Conservation (phyloP, 345 rosid species). For the Rhizophora mangle region DNA sequence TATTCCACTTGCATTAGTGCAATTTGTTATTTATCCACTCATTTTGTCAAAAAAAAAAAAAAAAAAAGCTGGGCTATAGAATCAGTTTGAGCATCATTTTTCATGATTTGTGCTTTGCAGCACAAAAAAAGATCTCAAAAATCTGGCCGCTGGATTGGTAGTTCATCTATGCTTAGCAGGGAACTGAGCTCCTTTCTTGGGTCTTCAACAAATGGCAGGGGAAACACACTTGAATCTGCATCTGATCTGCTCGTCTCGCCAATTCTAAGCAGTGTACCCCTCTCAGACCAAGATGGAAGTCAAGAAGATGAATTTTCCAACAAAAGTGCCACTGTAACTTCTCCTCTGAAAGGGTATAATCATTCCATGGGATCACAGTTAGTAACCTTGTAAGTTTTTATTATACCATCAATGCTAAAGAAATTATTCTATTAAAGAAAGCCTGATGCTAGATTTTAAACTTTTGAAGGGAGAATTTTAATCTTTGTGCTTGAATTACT, state of each 20-base stretch:
- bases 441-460: too few species aligned
- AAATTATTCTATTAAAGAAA: too few species aligned
- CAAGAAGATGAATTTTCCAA: constrained; percentile 29
- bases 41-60: too few species aligned
- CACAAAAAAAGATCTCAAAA: constrained; percentile 44
- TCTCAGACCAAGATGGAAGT: constrained; percentile 20
- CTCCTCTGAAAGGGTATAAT: constrained; percentile 37
- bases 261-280: constrained; percentile 31
- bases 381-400: too few species aligned
- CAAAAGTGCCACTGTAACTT: constrained; percentile 1
- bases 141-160: constrained; percentile 28
- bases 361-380: background rate
- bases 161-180: constrained; percentile 41
- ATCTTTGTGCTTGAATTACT: too few species aligned
- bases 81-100: background rate
- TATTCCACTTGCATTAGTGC: too few species aligned
- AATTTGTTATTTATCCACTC: too few species aligned
- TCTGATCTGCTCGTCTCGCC: constrained; percentile 49
- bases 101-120: constrained; percentile 30
- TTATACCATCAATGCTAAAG: too few species aligned
- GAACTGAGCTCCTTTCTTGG: constrained; percentile 46
- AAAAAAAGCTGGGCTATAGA: background rate
- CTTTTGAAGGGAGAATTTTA: too few species aligned
- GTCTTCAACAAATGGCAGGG: constrained; percentile 31
- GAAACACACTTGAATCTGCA: constrained; percentile 23